Percentiles rank a stretch among this genome's conserved stretches.
phyloP scores from a whole-genome alignment of 1,139 yeast genomes.

The Taphrina deformans region DNA sequence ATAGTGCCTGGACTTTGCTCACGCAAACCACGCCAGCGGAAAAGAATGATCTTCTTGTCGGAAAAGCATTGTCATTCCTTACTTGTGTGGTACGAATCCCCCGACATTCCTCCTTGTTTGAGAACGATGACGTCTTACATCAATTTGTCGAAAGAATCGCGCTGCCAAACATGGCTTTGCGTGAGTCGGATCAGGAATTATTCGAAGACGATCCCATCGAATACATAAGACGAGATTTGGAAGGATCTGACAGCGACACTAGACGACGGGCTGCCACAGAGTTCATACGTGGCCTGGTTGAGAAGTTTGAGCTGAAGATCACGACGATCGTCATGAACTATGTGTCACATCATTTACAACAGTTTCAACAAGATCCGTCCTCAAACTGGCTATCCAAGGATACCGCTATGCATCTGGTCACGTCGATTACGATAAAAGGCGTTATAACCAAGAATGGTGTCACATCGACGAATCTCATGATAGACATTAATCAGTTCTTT shows the following conservation, averaged over 20 bases:
- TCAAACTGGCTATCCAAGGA: slow-evolving; percentile 81
- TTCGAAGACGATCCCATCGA: slow-evolving; percentile 98
- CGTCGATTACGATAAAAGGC: slow-evolving; percentile 90
- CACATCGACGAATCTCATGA: slow-evolving; percentile 70
- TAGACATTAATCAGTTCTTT: slow-evolving; percentile 86
- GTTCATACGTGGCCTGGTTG: slow-evolving; percentile 81
- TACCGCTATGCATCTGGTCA: slow-evolving; percentile 78
- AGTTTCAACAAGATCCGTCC: slow-evolving; percentile 50
- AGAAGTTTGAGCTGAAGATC: slow-evolving; percentile 69
- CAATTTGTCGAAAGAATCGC: slow-evolving; percentile 80
- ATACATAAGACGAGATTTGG: slow-evolving; percentile 85
- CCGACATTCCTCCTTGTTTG: slow-evolving; percentile 62
- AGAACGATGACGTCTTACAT: slow-evolving; percentile 65
- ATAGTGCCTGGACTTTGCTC: slow-evolving; percentile 76
- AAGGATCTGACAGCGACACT: slow-evolving; percentile 91
- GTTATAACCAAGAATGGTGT: slow-evolving; percentile 81
- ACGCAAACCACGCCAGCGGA: slow-evolving; percentile 66
- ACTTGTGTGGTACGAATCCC: slow-evolving; percentile 77
- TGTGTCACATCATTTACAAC: slow-evolving; percentile 63
- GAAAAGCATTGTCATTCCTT: slow-evolving; percentile 75
- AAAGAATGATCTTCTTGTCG: slow-evolving; percentile 80
- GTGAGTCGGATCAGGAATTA: slow-evolving; percentile 81
- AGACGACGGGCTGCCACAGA: slow-evolving; percentile 90
- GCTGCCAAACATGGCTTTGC: slow-evolving; percentile 77
- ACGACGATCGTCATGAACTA: slow-evolving; percentile 78